phyloP scores from a whole-genome alignment of 1,139 yeast species.

The Barnettozyma hawaiiensis region DNA sequence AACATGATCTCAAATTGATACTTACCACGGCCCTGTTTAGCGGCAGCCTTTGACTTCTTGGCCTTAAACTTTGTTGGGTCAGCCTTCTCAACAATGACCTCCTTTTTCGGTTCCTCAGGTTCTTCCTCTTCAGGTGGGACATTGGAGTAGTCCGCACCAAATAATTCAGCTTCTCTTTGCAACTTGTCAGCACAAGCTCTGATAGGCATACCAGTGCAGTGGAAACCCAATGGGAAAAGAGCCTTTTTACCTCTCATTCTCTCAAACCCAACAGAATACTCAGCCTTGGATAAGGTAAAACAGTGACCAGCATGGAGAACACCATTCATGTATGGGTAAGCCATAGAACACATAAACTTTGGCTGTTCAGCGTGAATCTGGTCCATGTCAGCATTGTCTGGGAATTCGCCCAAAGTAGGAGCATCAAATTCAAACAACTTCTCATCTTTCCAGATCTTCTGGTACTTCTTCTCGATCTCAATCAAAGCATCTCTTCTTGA shows the following conservation, averaged over 20 bases:
- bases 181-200: conserved; percentile 95
- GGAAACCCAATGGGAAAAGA: conserved; percentile 94
- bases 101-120: conserved; percentile 36
- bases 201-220: conserved; percentile 99
- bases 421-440: conserved; percentile 84
- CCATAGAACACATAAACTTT: conserved; percentile 90
- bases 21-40: conserved; percentile 90
- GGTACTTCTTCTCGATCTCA: conserved; percentile 86
- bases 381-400: conserved; percentile 48
- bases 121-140: conserved; percentile 55
- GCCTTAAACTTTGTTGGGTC: conserved; percentile 90
- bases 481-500: conserved; percentile 91
- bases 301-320: conserved; percentile 97
- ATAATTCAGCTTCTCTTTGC: conserved; percentile 84
- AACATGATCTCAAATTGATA: conserved; percentile 95
- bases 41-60: conserved; percentile 86
- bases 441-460: conserved; percentile 79
- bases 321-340: conserved; percentile 99
- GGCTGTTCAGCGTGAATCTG: conserved; percentile 77
- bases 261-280: conserved; percentile 90
- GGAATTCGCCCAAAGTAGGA: conserved; percentile 66
- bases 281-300: conserved; percentile 92
- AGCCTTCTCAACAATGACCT: conserved; percentile 32
- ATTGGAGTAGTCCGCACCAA: conserved; percentile 78
- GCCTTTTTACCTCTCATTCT: conserved; percentile 93